Percentiles rank a stretch among this genome's conserved stretches.
Conservation (phyloP, 2,329 filamentous ascomycete species). For the Colletotrichum cereale region DNA sequence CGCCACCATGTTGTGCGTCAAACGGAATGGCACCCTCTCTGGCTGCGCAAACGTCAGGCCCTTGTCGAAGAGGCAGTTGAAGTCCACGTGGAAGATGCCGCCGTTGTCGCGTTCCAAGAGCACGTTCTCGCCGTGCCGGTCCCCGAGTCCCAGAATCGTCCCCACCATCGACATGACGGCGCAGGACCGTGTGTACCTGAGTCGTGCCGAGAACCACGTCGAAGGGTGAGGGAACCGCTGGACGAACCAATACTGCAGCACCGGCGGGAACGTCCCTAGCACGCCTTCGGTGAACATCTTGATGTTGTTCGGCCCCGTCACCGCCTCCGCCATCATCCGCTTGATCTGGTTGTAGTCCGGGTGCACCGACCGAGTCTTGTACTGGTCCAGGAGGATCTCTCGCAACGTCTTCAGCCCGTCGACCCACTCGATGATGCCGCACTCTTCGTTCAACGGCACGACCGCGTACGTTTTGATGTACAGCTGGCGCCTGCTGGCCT, state of each 20-base stretch:
- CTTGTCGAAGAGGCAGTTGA: slow-evolving; percentile 99
- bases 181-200: slow-evolving; percentile 91
- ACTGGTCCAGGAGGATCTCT: slow-evolving; percentile 86
- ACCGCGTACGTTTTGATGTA: slow-evolving; percentile 99
- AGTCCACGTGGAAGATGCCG: slow-evolving; percentile 96
- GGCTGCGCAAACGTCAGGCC: slow-evolving; percentile 95
- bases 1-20: slow-evolving; percentile 98
- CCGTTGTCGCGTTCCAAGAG: slow-evolving; percentile 94
- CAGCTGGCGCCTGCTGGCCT: slow-evolving; percentile 88
- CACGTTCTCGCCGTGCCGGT: slow-evolving; percentile 97
- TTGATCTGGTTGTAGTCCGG: slow-evolving; percentile 78
- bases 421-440: slow-evolving; percentile 98
- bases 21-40: slow-evolving; percentile 92
- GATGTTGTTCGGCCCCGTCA: slow-evolving; percentile 69
- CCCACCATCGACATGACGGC: slow-evolving; percentile 99
- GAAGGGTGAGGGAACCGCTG: slow-evolving; percentile 95
- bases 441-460: slow-evolving; percentile 96
- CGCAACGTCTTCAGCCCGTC: slow-evolving; percentile 94
- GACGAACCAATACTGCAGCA: slow-evolving; percentile 95
- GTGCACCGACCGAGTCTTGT: slow-evolving; percentile 78
- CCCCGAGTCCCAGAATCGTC: slow-evolving; percentile 91
- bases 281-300: slow-evolving; percentile 78
- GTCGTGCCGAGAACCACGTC: slow-evolving; percentile 88
- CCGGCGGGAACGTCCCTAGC: slow-evolving; percentile 78
- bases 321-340: slow-evolving; percentile 73